Evolutionary conservation across 164 flowering plant species (phyloP).

Genomic region (Nymphaea colorata): DNA sequence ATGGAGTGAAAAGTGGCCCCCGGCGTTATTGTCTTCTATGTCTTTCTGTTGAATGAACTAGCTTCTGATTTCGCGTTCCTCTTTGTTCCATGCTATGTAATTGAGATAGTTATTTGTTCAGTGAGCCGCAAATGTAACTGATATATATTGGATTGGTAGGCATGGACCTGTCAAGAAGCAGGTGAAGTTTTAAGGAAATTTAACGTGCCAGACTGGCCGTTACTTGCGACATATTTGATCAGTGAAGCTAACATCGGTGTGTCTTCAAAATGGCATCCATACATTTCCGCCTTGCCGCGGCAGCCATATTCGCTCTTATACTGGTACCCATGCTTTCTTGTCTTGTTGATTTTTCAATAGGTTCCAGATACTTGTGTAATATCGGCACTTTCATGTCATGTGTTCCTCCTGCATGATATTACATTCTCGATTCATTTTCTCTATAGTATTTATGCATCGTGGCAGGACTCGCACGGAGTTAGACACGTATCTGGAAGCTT

Average conservation of each 20-base stretch:
- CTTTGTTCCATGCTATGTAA: no score
- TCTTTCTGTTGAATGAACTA: no score
- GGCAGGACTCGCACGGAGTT: conserved; percentile 90
- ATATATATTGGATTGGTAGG: conserved; percentile 24
- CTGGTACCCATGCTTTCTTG: conserved; percentile 34
- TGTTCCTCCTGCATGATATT: conserved; percentile 16
- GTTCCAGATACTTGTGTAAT: background rate
- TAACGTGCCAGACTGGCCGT: conserved; percentile 91
- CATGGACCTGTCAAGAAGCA: conserved; percentile 76
- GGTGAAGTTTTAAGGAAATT: conserved; percentile 57
- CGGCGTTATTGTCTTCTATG: no score
- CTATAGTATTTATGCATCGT: conserved; percentile 50
- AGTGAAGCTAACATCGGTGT: conserved; percentile 72
- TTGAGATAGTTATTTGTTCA: no score
- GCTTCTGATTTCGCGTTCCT: no score
- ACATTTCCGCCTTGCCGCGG: conserved; percentile 84
- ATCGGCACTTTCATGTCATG: no score
- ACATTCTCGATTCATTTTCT: conserved; percentile 33
- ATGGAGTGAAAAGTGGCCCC: no score
- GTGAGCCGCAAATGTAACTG: no score
- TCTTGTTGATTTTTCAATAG: background rate
- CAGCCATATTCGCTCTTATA: conserved; percentile 93
- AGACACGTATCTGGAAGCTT: conserved; percentile 81
- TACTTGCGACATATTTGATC: conserved; percentile 83
- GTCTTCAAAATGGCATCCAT: conserved; percentile 81